Conservation (phyloP, 2,329 filamentous ascomycete genomes). For the Pseudocercospora eumusae region DNA sequence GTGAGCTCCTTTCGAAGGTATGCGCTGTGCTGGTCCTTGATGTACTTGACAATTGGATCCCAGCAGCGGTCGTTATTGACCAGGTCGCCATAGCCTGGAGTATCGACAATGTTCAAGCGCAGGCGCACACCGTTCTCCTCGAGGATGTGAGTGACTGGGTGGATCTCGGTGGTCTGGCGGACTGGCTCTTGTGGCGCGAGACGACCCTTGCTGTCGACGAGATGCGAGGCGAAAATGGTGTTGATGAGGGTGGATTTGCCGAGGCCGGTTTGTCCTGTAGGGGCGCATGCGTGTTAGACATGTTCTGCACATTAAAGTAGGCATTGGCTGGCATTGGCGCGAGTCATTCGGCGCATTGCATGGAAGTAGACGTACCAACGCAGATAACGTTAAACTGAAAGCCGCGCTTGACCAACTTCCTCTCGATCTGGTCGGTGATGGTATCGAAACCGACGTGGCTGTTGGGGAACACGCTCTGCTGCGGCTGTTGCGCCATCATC, state of each 20-base stretch:
- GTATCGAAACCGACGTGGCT: slow-evolving; percentile 99
- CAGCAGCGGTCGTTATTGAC: slow-evolving; percentile 99
- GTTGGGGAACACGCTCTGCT: slow-evolving; percentile 71
- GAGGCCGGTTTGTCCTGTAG: slow-evolving; percentile 91
- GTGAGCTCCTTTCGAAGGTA: slow-evolving; percentile 99
- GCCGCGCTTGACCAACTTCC: slow-evolving; percentile 98
- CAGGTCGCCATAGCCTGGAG: slow-evolving; percentile 94
- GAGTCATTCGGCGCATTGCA: slow-evolving; percentile 1
- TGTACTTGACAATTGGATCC: slow-evolving; percentile 99
- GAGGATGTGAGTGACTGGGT: slow-evolving; percentile 96
- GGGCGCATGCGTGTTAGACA: slow-evolving; percentile 13
- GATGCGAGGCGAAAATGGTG: slow-evolving; percentile 99
- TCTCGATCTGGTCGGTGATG: slow-evolving; percentile 99
- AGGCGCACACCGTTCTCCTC: slow-evolving; percentile 99
- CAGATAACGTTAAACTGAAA: slow-evolving; percentile 99
- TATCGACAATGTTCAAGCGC: slow-evolving; percentile 97
- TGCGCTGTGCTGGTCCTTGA: slow-evolving; percentile 99
- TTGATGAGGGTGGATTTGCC: slow-evolving; percentile 99
- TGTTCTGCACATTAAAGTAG: background rate
- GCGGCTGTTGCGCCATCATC: slow-evolving; percentile 55
- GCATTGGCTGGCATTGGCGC: slow-evolving; percentile 14
- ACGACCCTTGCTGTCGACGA: slow-evolving; percentile 98
- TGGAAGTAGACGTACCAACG: slow-evolving; percentile 72
- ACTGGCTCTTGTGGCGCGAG: slow-evolving; percentile 89
- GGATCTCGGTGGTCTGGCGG: slow-evolving; percentile 95